A percentile compares a stretch with the other conserved stretches of the same genome.
Conservation (phyloP, 805 yeast genomes). For the Schwanniomyces yamadae region DNA sequence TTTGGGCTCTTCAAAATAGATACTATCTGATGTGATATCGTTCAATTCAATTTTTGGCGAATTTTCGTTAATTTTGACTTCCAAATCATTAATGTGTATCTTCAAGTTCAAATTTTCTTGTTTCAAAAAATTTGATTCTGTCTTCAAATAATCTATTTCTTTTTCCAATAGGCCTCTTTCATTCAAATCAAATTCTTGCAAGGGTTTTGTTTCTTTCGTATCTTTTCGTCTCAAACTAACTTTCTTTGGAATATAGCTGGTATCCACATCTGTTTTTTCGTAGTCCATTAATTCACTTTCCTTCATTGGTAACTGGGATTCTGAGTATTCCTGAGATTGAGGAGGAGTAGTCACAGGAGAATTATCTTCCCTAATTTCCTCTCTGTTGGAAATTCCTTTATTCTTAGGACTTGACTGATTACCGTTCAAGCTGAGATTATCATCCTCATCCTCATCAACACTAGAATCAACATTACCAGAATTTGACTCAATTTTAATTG, state of each 20-base stretch:
- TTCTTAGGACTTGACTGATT: neutral
- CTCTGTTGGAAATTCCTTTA: slow-evolving; percentile 6
- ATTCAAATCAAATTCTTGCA: neutral
- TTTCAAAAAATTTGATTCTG: slow-evolving; percentile 9
- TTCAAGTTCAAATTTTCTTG: slow-evolving; percentile 9
- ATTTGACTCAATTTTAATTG: slow-evolving; percentile 8
- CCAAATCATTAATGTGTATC: slow-evolving; percentile 8
- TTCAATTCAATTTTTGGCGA: neutral
- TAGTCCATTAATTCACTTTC: neutral
- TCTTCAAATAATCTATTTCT: slow-evolving; percentile 11
- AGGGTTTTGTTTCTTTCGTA: neutral
- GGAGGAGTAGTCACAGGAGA: slow-evolving; percentile 38
- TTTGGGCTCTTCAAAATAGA: neutral
- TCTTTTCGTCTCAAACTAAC: neutral
- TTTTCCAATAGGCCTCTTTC: slow-evolving; percentile 4
- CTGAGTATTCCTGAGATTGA: slow-evolving; percentile 21
- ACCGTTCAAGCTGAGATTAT: slow-evolving; percentile 15
- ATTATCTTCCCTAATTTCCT: slow-evolving; percentile 9
- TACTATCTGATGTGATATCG: neutral
- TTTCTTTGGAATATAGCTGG: slow-evolving; percentile 13
- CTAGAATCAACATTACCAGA: slow-evolving; percentile 6
- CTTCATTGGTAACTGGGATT: neutral
- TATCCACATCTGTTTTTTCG: slow-evolving; percentile 7
- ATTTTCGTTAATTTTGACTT: slow-evolving; percentile 6
- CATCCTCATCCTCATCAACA: slow-evolving; percentile 12